These are phyloP conservation scores for Emericellopsis cladophorae DNA, from an alignment of 2,329 filamentous ascomycete genomes.

Conservation along the genomic window DNA sequence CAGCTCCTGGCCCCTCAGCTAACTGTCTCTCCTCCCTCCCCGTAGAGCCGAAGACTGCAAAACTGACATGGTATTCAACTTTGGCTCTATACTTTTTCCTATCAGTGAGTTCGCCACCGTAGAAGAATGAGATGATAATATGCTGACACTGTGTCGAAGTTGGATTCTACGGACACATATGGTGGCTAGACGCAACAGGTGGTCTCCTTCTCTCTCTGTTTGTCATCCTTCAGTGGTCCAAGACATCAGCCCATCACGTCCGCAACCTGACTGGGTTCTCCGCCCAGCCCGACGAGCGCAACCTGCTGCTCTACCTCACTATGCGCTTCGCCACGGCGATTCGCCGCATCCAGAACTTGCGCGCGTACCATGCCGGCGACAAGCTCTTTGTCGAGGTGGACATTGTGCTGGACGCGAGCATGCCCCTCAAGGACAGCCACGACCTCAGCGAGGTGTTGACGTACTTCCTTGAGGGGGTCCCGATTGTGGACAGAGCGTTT, in stretches of 20 bases:
- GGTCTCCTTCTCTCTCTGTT: conserved; percentile 66
- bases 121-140: conserved; percentile 1
- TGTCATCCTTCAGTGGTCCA: conserved; percentile 70
- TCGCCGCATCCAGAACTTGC: conserved; percentile 70
- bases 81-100: conserved; percentile 78
- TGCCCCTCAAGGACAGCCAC: conserved; percentile 66
- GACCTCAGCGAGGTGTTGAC: conserved; percentile 67
- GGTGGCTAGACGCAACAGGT: conserved; percentile 76
- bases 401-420: conserved; percentile 68
- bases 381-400: conserved; percentile 75
- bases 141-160: conserved; percentile 23
- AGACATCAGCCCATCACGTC: conserved; percentile 64
- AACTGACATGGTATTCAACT: conserved; percentile 82
- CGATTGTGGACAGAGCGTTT: conserved; percentile 62
- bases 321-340: conserved; percentile 90
- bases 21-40: not conserved
- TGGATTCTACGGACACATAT: conserved; percentile 62
- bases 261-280: conserved; percentile 70
- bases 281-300: conserved; percentile 68
- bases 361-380: conserved; percentile 76
- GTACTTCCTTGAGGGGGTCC: conserved; percentile 75
- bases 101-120: conserved; percentile 32
- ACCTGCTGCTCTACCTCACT: conserved; percentile 77
- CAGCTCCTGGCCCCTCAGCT: not conserved
- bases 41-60: conserved; percentile 35